Evolutionary conservation across 768 basidiomycete genomes (phyloP).

Genomic region (Hypholoma fasciculare): DNA sequence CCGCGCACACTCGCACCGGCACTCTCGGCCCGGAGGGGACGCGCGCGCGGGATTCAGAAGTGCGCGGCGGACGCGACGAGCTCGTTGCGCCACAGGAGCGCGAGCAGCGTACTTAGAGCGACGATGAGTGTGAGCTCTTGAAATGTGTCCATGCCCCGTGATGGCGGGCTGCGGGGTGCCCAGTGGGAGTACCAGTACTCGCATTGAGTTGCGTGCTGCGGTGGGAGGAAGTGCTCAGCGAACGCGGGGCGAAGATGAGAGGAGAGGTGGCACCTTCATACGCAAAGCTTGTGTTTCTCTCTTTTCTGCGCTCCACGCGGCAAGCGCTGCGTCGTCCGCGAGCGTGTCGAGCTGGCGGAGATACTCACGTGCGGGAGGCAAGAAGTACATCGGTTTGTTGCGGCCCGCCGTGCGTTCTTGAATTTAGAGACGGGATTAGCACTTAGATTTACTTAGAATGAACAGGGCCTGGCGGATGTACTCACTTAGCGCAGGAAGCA

Average conservation of each 20-base stretch:
- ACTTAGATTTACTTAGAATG: background rate
- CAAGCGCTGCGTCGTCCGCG: constrained; percentile 17
- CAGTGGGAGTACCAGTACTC: constrained; percentile 33
- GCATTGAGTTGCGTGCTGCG: constrained; percentile 34
- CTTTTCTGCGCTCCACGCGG: constrained; percentile 28
- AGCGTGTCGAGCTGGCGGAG: constrained; percentile 27
- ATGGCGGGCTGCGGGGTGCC: constrained; percentile 17
- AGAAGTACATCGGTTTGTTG: constrained; percentile 23
- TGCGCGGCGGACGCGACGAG: background rate
- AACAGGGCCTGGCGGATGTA: background rate
- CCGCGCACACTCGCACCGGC: too few species aligned
- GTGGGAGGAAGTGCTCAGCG: background rate
- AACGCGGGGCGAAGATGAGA: background rate
- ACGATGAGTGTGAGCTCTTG: constrained; percentile 25
- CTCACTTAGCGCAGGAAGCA: constrained; percentile 23
- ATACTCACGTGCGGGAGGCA: constrained; percentile 22
- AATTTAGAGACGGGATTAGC: background rate
- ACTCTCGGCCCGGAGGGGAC: background rate
- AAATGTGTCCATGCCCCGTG: constrained; percentile 9
- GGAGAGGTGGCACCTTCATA: constrained; percentile 21
- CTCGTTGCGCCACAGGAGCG: constrained; percentile 26
- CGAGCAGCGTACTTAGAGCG: constrained; percentile 24
- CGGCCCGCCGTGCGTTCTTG: constrained; percentile 12
- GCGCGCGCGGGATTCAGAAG: background rate
- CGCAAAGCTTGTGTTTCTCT: constrained; percentile 23